Conservation (phyloP, 441 rosid genomes). For the Erodium trifolium region DNA sequence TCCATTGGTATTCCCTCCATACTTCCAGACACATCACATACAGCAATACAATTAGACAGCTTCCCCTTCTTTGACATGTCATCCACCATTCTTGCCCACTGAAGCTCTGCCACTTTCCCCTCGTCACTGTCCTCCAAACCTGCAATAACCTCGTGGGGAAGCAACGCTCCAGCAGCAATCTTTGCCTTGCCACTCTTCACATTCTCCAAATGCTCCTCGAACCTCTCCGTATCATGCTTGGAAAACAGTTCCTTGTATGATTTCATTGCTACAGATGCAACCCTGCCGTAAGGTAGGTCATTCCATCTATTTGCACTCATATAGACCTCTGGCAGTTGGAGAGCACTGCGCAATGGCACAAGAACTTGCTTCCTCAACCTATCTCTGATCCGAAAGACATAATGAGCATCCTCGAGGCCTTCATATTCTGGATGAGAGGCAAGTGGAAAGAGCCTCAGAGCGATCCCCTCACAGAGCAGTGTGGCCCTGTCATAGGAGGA, state of each 20-base stretch:
- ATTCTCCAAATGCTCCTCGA: constrained; percentile 32
- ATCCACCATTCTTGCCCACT: constrained; percentile 58
- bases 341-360: constrained; percentile 30
- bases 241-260: constrained; percentile 31
- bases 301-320: constrained; percentile 37
- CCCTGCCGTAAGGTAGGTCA: constrained; percentile 29
- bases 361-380: constrained; percentile 42
- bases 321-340: constrained; percentile 36
- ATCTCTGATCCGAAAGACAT: constrained; percentile 35
- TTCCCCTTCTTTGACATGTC: constrained; percentile 37
- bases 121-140: constrained; percentile 27
- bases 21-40: constrained; percentile 36
- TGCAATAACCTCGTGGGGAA: constrained; percentile 54
- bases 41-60: constrained; percentile 33
- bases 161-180: constrained; percentile 56
- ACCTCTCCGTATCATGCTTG: constrained; percentile 48
- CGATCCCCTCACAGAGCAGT: constrained; percentile 41
- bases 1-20: constrained; percentile 36
- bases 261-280: constrained; percentile 47
- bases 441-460: constrained; percentile 30
- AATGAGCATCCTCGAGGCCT: constrained; percentile 36
- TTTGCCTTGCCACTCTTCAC: constrained; percentile 42
- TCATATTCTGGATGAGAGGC: constrained; percentile 26
- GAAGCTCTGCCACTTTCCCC: constrained; percentile 46
- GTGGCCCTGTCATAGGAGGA: constrained; percentile 35